Percentiles rank a stretch among this genome's conserved stretches.
phyloP scores from a whole-genome alignment of 148 eudicot genomes.

The Rhododendron vialii region DNA sequence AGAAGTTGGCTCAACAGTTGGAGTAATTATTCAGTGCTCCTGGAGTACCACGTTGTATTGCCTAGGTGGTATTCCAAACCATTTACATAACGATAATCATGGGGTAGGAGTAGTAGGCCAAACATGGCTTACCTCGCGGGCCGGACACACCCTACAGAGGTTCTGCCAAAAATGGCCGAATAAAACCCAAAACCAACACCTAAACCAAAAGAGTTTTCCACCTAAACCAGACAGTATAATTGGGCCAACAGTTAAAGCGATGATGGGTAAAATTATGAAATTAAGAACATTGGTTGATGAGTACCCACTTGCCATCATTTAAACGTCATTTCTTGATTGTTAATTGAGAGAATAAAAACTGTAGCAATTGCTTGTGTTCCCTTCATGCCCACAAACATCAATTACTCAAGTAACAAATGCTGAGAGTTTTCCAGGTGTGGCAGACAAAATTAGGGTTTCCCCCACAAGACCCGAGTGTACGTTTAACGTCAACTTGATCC shows the following conservation, averaged over 20 bases:
- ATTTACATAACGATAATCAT: too few relatives aligned
- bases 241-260: neutral
- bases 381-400: constrained; percentile 32
- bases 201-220: too few relatives aligned
- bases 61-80: too few relatives aligned
- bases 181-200: too few relatives aligned
- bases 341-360: constrained; percentile 1
- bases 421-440: constrained; percentile 12
- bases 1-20: neutral
- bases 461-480: constrained; percentile 14
- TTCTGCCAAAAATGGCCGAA: too few relatives aligned
- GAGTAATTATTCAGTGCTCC: too few relatives aligned
- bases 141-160: too few relatives aligned
- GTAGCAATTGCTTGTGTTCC: constrained; percentile 39
- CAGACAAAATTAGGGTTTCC: constrained; percentile 30
- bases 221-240: neutral
- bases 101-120: too few relatives aligned
- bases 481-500: neutral
- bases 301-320: neutral
- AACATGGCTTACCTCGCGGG: too few relatives aligned
- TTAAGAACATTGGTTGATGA: neutral
- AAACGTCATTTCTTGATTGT: constrained; percentile 12
- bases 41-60: too few relatives aligned
- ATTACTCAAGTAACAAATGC: neutral
- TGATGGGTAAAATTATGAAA: neutral